Conservation (phyloP, 805 yeast genomes). For the Wickerhamomyces alni region DNA sequence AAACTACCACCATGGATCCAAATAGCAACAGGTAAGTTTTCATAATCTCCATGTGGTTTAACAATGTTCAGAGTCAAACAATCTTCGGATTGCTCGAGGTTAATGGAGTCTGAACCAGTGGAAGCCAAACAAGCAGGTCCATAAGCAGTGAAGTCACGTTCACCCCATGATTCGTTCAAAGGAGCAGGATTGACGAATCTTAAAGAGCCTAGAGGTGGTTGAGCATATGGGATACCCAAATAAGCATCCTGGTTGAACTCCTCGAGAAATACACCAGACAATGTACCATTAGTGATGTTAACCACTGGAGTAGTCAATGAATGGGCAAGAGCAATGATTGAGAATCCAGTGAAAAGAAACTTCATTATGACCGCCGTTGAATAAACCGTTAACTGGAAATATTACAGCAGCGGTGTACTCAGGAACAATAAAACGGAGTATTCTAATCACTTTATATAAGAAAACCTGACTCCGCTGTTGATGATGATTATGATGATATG, state of each 20-base stretch:
- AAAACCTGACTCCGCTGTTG: no score
- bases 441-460: no score
- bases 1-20: conserved; percentile 34
- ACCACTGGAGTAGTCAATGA: not conserved
- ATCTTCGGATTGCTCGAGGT: conserved; percentile 21
- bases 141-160: conserved; percentile 13
- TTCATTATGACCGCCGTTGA: no score
- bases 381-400: no score
- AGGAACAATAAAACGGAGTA: no score
- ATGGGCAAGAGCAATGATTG: no score
- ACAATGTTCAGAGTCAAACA: conserved; percentile 26
- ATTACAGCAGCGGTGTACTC: no score
- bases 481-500: no score
- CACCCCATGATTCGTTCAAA: conserved; percentile 10
- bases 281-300: conserved; percentile 9
- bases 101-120: conserved; percentile 8
- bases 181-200: conserved; percentile 22
- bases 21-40: conserved; percentile 24
- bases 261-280: conserved; percentile 8
- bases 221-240: conserved; percentile 25
- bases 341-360: no score
- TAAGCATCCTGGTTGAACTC: conserved; percentile 12
- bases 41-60: conserved; percentile 14
- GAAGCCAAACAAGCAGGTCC: conserved; percentile 20
- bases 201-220: conserved; percentile 22